phyloP scores from a whole-genome alignment of 495 filamentous ascomycete genomes.

The Halenospora varia region DNA sequence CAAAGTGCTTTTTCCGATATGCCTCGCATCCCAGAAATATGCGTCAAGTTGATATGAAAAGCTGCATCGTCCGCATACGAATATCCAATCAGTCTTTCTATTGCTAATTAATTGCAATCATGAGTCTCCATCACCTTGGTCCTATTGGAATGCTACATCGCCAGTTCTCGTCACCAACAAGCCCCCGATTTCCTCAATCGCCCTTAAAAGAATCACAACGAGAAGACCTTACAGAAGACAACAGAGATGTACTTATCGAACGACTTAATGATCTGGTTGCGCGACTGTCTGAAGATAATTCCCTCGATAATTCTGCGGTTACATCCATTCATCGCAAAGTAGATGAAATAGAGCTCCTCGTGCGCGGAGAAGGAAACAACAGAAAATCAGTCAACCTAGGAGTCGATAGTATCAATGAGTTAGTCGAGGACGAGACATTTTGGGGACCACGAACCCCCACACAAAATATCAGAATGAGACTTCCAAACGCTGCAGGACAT shows the following conservation, averaged over 20 bases:
- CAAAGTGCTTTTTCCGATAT: neutral
- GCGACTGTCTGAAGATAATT: conserved; percentile 24
- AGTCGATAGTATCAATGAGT: neutral
- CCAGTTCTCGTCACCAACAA: conserved; percentile 18
- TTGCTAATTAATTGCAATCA: conserved; percentile 5
- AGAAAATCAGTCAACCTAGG: neutral
- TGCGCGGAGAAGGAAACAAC: conserved; percentile 4
- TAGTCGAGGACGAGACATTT: conserved; percentile 14
- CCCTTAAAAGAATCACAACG: neutral
- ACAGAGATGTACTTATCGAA: conserved; percentile 44
- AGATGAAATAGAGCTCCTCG: conserved; percentile 19
- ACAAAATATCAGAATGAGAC: conserved; percentile 9
- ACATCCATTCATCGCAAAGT: conserved; percentile 20
- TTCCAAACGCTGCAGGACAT: neutral
- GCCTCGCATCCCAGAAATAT: neutral
- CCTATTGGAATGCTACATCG: conserved; percentile 16
- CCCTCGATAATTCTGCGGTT: conserved; percentile 14
- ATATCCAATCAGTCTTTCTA: neutral
- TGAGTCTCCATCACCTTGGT: conserved; percentile 25
- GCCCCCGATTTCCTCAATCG: neutral
- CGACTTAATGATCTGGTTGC: conserved; percentile 43
- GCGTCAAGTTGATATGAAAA: neutral
- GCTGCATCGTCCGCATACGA: neutral
- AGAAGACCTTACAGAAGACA: conserved; percentile 31
- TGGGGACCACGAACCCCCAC: conserved; percentile 19